Percentiles rank a stretch among this genome's conserved stretches.
Evolutionary conservation across 73 alveolate genomes (phyloP).

Genomic region (Urostyla sp.): DNA sequence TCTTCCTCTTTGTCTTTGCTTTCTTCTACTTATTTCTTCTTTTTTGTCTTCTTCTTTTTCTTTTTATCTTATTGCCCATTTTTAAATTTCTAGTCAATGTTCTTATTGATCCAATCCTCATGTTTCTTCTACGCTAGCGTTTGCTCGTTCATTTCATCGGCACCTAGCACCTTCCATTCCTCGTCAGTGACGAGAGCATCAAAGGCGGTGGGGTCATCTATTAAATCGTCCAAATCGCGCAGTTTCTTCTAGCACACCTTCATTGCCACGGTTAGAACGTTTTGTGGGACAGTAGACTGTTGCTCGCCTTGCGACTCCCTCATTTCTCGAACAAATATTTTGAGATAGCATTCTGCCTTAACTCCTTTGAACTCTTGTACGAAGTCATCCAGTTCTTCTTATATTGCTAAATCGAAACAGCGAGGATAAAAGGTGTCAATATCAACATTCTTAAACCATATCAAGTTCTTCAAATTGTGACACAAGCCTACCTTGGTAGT

Average conservation of each 20-base stretch:
- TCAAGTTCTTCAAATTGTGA: slow-evolving; percentile 87
- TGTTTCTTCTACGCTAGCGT: slow-evolving; percentile 77
- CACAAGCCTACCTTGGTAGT: slow-evolving; percentile 95
- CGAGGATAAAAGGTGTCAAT: slow-evolving; percentile 96
- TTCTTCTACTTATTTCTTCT: slow-evolving; percentile 56
- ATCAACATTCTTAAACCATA: slow-evolving; percentile 93
- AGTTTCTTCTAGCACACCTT: slow-evolving; percentile 85
- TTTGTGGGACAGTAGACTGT: slow-evolving; percentile 66
- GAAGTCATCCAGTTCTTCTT: slow-evolving; percentile 93
- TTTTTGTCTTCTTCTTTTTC: slow-evolving; percentile 42
- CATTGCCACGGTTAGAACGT: slow-evolving; percentile 80
- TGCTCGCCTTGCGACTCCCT: slow-evolving; percentile 31
- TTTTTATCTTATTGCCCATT: slow-evolving; percentile 78
- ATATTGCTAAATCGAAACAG: slow-evolving; percentile 92
- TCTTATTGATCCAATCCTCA: slow-evolving; percentile 78
- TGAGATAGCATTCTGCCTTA: slow-evolving; percentile 82
- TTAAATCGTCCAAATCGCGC: slow-evolving; percentile 88
- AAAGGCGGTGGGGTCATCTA: slow-evolving; percentile 80
- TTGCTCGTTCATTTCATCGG: slow-evolving; percentile 81
- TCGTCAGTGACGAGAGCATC: slow-evolving; percentile 69
- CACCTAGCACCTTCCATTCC: slow-evolving; percentile 94
- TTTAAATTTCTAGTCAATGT: slow-evolving; percentile 33
- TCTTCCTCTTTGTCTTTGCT: slow-evolving; percentile 62
- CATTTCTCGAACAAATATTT: slow-evolving; percentile 52
- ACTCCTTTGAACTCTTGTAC: slow-evolving; percentile 89